Evolutionary conservation across 352 stramenopile genomes (phyloP), one percentile per base, ranked within the genome.

Genomic region (Phytophthora pluvialis): DNA sequence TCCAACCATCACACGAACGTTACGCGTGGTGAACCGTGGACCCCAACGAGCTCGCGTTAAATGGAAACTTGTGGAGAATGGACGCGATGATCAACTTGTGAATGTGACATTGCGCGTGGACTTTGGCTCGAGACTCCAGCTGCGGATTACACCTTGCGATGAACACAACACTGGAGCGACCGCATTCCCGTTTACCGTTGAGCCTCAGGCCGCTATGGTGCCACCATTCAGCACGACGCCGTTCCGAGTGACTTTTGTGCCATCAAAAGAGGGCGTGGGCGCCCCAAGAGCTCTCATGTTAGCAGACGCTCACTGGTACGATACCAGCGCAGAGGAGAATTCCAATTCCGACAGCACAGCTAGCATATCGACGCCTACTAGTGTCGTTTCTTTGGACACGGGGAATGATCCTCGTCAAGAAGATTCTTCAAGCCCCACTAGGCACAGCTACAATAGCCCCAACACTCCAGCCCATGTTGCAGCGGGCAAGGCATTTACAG

Each of bases 1-100:
- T 2, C 35, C 70, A 0, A 39, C 64, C 5, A 62, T 90, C 47
- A 89, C 77, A 9, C 68, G 64, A 3, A 83, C 75, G 13, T 52
- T 93, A 16, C 81, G 81, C 0, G 74, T 95, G n/a, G 60, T 85
- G 28, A 95, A 95, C 58, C 79, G 81, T 21, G 81, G 83, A 0
- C 86, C 86, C 0, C 81, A 86, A 36, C 64, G 70, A 13, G 85
- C 81, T 32, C 70, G 61, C 10, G 43, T 95, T 25, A 73, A 72
- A 53, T 93, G 84, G 84, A 79, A 82, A 45, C 42, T 95, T 38
- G 69, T 78, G 15, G 71, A 83, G 43, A 73, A 69, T 42, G 73
- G 71, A 5, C 59, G 57, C 21, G 80, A 90, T 49, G 69, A 87
- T 45, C 80, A 88, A 54, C 67, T 86, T 21, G 82, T 93, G 8